These are phyloP conservation scores for Boletus pseudopeckii DNA, from an alignment of 768 basidiomycete species.

Conservation along the genomic window DNA sequence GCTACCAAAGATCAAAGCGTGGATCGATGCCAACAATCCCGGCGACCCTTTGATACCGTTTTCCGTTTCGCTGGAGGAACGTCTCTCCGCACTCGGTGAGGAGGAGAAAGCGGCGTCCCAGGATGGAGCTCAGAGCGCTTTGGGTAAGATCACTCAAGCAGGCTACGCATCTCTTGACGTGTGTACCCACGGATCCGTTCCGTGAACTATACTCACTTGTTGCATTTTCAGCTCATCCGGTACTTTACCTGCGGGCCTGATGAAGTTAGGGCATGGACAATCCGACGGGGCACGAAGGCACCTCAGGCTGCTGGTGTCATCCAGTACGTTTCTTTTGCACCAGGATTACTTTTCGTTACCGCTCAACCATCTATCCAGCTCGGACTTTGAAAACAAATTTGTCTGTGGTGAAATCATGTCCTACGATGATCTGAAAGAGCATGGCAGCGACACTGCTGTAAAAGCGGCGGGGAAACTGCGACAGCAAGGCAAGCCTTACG, in stretches of 20 bases:
- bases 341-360: neutral
- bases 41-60: conserved; percentile 96
- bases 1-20: conserved; percentile 95
- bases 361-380: conserved; percentile 41
- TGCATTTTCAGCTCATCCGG: conserved; percentile 67
- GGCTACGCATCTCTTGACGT: conserved; percentile 88
- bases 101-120: conserved; percentile 80
- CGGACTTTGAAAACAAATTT: conserved; percentile 97
- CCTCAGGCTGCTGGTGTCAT: conserved; percentile 98
- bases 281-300: conserved; percentile 89
- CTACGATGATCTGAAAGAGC: conserved; percentile 84
- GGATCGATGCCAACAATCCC: conserved; percentile 96
- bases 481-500: conserved; percentile 97
- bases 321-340: conserved; percentile 56
- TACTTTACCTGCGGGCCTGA: conserved; percentile 98
- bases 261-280: conserved; percentile 98
- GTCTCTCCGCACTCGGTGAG: conserved; percentile 55
- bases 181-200: conserved; percentile 6
- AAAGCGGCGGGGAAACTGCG: conserved; percentile 93
- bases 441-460: conserved; percentile 86
- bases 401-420: conserved; percentile 97
- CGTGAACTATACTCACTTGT: neutral
- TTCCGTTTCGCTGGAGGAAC: conserved; percentile 93
- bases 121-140: conserved; percentile 67
- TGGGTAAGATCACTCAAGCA: conserved; percentile 93